A percentile compares a stretch with the other conserved stretches of the same genome.
phyloP scores from a whole-genome alignment of 306 rosid genomes.

The Medicago arabica region DNA sequence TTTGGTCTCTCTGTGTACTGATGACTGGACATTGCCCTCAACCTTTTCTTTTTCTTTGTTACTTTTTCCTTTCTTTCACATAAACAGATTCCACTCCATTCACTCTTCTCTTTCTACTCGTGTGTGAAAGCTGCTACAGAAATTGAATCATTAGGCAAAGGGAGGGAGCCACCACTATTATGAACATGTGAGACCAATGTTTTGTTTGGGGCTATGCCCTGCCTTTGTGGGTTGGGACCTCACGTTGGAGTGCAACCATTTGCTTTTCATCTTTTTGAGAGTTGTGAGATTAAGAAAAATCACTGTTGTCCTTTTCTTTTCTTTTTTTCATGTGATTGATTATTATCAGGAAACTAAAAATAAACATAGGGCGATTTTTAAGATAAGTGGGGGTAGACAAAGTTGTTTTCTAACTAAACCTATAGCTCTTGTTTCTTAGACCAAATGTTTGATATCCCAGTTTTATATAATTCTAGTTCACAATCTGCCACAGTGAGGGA shows the following conservation, averaged over 20 bases:
- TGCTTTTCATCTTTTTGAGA: slow-evolving; percentile 56
- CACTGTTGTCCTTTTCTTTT: slow-evolving; percentile 25
- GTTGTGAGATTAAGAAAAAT: slow-evolving; percentile 41
- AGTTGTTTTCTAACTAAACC: not conserved
- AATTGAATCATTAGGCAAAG: slow-evolving; percentile 61
- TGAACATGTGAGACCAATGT: slow-evolving; percentile 71
- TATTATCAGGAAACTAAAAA: slow-evolving; percentile 21
- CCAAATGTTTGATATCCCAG: not conserved
- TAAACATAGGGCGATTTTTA: too few relatives aligned
- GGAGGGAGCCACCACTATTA: slow-evolving; percentile 82
- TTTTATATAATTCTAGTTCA: not conserved
- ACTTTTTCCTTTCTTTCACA: slow-evolving; percentile 12
- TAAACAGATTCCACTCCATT: slow-evolving; percentile 27
- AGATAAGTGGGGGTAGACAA: not conserved
- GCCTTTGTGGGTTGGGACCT: slow-evolving; percentile 52
- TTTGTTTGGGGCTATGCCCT: slow-evolving; percentile 50
- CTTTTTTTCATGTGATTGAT: slow-evolving; percentile 29
- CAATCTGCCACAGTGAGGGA: not conserved
- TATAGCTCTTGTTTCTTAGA: not conserved
- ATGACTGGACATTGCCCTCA: slow-evolving; percentile 31
- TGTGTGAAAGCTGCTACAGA: slow-evolving; percentile 43
- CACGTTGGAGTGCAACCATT: slow-evolving; percentile 47
- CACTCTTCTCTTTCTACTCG: not conserved
- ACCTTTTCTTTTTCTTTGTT: slow-evolving; percentile 36
- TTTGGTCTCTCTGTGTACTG: slow-evolving; percentile 28